Base-by-base conservation (phyloP, 768 basidiomycete genomes). In the Hypholoma sublateritium region DNA sequence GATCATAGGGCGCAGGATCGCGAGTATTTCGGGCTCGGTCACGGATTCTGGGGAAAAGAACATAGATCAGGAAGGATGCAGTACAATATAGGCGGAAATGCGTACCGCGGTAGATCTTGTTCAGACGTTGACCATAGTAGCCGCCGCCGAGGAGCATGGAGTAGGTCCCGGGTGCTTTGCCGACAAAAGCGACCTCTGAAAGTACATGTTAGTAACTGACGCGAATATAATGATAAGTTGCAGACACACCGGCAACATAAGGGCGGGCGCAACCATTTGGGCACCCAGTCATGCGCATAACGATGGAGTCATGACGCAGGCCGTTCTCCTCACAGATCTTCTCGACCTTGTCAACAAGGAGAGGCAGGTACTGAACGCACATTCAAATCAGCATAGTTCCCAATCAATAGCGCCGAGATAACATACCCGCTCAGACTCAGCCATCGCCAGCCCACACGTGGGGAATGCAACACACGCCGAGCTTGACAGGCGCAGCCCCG, bases 251-350 rank as follows among this genome's bases (percentile, higher is more conserved):
- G 47, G 92, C 96, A 44, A 95, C 77, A 71, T 96, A 98, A 36
- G 94, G 96, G 57, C 95, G 82, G 2, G 95, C 92, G 69, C 95
- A 95, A 36, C 93, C 93, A 65, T 94, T 95, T 2, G 93, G 93
- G 63, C 95, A 98, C 49, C 96, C 96, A 14, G 95, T 98, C 95
- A 98, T 98, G 52, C 96, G 85, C 96, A 99, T 98, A 58, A 98
- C 86, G 62, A 98, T 96, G 2, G 90, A 87, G 72, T 99, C 96
- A 69, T 97, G 88, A 45, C 96, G 81, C 41, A 98, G 77, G 17
- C 96, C 96, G 63, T 87, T 89, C 70, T 95, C 91, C 70, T 98
- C 97, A 67, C 91, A 92, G 5, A 98, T 89, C 73, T 87, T 86
- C 77, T 99, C 96, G 16, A 98, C 89, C 74, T 98, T 98, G 73